Percentiles rank a stretch among this genome's conserved stretches.
Conservation (phyloP, 163 green algal genomes). For the Volvox carteri region DNA sequence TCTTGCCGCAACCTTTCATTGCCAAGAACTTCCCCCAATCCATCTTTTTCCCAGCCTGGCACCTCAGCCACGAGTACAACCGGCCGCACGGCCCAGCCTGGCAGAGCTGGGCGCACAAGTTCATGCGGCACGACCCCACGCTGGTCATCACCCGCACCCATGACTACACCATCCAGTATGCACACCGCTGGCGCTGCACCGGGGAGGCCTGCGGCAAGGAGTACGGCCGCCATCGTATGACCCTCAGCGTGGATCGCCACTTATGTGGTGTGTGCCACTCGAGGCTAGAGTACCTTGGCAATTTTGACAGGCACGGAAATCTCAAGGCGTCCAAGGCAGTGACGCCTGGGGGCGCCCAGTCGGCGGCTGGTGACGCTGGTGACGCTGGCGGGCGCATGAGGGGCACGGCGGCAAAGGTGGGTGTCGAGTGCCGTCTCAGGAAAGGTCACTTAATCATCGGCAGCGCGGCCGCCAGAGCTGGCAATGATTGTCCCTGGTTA, state of each 20-base stretch:
- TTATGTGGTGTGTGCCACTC: constrained; percentile 71
- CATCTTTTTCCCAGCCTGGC: neutral
- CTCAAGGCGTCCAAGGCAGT: neutral
- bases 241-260: constrained; percentile 68
- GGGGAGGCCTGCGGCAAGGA: constrained; percentile 66
- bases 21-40: too few species aligned
- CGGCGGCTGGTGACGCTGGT: neutral
- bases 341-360: neutral
- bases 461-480: too few species aligned
- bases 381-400: too few species aligned
- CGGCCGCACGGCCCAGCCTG: constrained; percentile 43
- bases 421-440: neutral
- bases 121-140: neutral
- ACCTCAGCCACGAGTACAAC: constrained; percentile 20
- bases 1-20: too few species aligned
- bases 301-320: constrained; percentile 65
- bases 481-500: too few species aligned
- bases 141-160: constrained; percentile 67
- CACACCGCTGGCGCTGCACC: constrained; percentile 69
- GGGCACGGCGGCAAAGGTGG: constrained; percentile 16
- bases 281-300: constrained; percentile 68
- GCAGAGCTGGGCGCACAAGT: neutral
- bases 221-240: constrained; percentile 73
- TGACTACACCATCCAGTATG: constrained; percentile 64
- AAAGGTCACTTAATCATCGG: too few species aligned